Evolutionary conservation across 345 rosid genomes (phyloP).

Genomic region (Erysimum cheiranthoides): DNA sequence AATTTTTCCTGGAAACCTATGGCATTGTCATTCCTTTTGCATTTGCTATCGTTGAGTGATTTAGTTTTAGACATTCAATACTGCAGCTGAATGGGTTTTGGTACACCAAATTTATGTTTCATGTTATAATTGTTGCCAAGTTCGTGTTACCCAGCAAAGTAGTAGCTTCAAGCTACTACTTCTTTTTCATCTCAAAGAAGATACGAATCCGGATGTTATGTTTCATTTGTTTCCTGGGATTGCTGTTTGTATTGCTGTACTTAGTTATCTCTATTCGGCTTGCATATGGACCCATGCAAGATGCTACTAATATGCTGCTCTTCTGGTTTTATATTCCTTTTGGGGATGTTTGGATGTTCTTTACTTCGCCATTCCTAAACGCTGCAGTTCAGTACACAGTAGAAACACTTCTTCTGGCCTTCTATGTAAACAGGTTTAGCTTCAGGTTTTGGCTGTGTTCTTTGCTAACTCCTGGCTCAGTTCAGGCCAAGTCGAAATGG

Average conservation of each 20-base stretch:
- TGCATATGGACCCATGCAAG: slow-evolving; percentile 2
- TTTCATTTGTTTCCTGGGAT: not conserved
- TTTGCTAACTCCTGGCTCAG: slow-evolving; percentile 7
- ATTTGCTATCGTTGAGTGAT: not conserved
- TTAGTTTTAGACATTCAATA: not conserved
- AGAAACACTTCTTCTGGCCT: too few species aligned
- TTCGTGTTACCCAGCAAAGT: slow-evolving; percentile 6
- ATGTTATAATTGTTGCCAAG: not conserved
- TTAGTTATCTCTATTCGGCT: slow-evolving; percentile 10
- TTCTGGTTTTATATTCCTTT: not conserved
- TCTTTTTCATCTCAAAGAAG: too few species aligned
- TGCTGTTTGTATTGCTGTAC: not conserved
- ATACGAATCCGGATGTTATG: not conserved
- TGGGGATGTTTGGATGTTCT: not conserved
- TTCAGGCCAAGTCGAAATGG: slow-evolving; percentile 6
- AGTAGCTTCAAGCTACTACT: not conserved
- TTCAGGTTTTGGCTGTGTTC: not conserved
- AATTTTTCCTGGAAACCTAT: not conserved
- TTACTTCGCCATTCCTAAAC: not conserved
- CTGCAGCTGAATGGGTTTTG: not conserved
- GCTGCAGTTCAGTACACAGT: not conserved
- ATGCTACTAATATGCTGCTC: not conserved
- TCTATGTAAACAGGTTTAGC: not conserved
- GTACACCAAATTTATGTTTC: not conserved
- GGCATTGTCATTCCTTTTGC: too few species aligned